These are phyloP conservation scores for Pelargonium citronellum DNA, from an alignment of 441 rosid genomes.

Conservation along the genomic window DNA sequence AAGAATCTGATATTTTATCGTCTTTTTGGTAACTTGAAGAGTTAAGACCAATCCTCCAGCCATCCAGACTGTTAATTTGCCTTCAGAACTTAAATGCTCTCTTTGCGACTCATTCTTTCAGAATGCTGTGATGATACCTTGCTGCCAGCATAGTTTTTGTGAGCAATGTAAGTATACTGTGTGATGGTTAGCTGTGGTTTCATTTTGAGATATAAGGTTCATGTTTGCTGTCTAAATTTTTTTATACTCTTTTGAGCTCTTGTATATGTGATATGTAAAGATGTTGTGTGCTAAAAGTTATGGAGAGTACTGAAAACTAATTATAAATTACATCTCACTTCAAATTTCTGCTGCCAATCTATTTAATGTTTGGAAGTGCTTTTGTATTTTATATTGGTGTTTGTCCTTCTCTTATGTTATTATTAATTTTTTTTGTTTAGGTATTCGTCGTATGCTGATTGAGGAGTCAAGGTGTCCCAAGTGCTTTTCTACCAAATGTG, in stretches of 20 bases:
- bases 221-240: not conserved
- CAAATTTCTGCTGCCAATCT: not conserved
- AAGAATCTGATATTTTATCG: constrained; percentile 15
- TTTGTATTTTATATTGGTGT: constrained; percentile 11
- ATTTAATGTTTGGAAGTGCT: not conserved
- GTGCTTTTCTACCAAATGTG: constrained; percentile 38
- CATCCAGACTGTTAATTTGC: constrained; percentile 29
- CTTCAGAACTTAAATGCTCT: constrained; percentile 41
- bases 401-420: not conserved
- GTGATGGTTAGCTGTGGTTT: constrained; percentile 2
- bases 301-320: not conserved
- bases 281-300: constrained; percentile 3
- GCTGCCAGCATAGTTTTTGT: constrained; percentile 58
- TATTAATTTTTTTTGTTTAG: constrained; percentile 24
- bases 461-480: constrained; percentile 45
- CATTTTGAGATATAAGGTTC: not conserved
- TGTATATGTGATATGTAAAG: not conserved
- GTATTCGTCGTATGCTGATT: constrained; percentile 32
- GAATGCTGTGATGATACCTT: constrained; percentile 57
- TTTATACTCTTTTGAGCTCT: not conserved
- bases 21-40: constrained; percentile 24
- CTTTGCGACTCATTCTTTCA: constrained; percentile 37
- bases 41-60: constrained; percentile 20
- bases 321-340: not conserved
- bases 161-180: constrained; percentile 38